phyloP scores from a whole-genome alignment of 805 yeast genomes.

The Yamadazyma laniorum region DNA sequence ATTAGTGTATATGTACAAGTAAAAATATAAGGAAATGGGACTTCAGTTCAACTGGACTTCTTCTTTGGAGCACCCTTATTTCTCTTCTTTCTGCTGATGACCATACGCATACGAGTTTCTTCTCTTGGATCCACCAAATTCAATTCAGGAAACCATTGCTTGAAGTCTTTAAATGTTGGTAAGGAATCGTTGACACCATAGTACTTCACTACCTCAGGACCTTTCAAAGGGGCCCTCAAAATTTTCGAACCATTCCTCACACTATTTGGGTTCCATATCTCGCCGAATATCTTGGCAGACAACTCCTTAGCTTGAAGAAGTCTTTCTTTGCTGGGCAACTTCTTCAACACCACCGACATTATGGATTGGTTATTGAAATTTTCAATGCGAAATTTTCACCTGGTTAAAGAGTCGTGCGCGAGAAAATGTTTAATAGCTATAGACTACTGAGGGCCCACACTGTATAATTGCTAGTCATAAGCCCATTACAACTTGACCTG shows the following conservation, averaged over 20 bases:
- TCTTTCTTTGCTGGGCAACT: slow-evolving; percentile 44
- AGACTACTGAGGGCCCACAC: no score
- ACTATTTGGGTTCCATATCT: slow-evolving; percentile 64
- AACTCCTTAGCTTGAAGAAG: slow-evolving; percentile 56
- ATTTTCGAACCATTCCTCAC: slow-evolving; percentile 73
- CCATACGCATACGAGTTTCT: slow-evolving; percentile 64
- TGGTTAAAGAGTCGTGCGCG: background rate
- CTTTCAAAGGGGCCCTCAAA: slow-evolving; percentile 64
- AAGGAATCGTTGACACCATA: slow-evolving; percentile 69
- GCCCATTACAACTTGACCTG: slow-evolving; percentile 13
- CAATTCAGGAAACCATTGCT: slow-evolving; percentile 49
- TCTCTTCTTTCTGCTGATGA: slow-evolving; percentile 69
- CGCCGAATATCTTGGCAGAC: slow-evolving; percentile 66
- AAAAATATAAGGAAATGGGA: slow-evolving; percentile 2
- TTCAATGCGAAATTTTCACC: background rate
- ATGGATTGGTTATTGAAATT: background rate
- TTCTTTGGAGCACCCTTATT: slow-evolving; percentile 88
- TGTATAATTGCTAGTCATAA: no score
- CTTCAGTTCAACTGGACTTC: slow-evolving; percentile 25
- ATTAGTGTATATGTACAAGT: slow-evolving; percentile 3
- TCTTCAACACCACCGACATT: slow-evolving; percentile 25
- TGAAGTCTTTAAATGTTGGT: slow-evolving; percentile 61
- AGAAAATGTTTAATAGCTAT: no score
- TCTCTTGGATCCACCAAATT: slow-evolving; percentile 66
- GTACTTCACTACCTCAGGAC: slow-evolving; percentile 66